Evolutionary conservation across 2,329 filamentous ascomycete species (phyloP), one percentile per base, ranked within the genome.

Genomic region (Diaporthe ilicicola): DNA sequence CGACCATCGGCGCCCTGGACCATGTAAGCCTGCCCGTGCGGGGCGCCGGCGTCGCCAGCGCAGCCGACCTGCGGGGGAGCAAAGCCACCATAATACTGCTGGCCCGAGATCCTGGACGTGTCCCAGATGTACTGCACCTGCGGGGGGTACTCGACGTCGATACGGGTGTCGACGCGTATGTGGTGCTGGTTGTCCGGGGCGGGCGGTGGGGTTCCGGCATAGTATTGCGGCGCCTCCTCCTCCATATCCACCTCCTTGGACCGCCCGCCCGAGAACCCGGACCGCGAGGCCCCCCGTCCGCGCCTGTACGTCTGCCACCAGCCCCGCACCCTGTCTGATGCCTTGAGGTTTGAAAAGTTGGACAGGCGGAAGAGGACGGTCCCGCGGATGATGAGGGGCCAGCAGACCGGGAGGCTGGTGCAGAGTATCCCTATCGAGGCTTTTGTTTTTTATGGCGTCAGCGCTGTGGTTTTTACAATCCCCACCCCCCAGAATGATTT

Each of bases 351-450:
- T 27, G 48, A 51, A 37, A 55, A 24, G 29, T 37, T 32, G 53
- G 53, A n/a, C 34, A 29, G 29, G 32, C 53, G 34, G 34, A 37
- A 29, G 53, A 55, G 9, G 34, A 5, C 32, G 29, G 53, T 15
- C 15, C 10, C 48, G 48, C 48, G 12, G 48, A 37, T 55, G 19
- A 70, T 44, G 24, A 70, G 50, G 13, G 67, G 56, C 67, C 67
- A 70, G 50, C 56, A 70, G 7, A 70, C 56, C 19, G 67, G 67
- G 9, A 64, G 56, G 22, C 67, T 64, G 17, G 56, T 37, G 15
- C 67, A 70, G 22, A 70, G 48, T 1, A 70, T 70, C 4, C 67
- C 67, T 54, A 70, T 70, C 1, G 42, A 55, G 32, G 42, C 67
- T 69, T 8, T 10, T n/a, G n/a, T 2, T 9, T 4, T 22, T 19